A percentile compares a stretch with the other conserved stretches of the same genome.
phyloP scores from a whole-genome alignment of 768 basidiomycete genomes.

The Mrakia frigida region DNA sequence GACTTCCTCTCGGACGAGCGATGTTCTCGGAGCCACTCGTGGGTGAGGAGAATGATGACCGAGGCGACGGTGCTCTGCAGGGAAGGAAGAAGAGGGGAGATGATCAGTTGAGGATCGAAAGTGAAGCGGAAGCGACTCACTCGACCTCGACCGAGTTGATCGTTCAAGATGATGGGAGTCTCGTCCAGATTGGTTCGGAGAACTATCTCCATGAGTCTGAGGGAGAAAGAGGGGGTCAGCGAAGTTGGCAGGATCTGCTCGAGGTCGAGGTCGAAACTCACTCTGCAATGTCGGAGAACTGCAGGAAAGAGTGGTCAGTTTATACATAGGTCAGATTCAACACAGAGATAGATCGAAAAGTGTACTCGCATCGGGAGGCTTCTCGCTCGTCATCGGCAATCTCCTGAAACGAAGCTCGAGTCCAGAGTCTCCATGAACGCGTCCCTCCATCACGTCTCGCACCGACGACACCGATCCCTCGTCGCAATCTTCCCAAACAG shows the following conservation, averaged over 20 bases:
- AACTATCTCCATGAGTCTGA: slow-evolving; percentile 52
- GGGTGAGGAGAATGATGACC: slow-evolving; percentile 75
- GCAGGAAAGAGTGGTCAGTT: no score
- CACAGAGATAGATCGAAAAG: no score
- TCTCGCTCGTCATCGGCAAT: slow-evolving; percentile 89
- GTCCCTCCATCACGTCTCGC: slow-evolving; percentile 72
- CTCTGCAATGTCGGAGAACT: slow-evolving; percentile 37
- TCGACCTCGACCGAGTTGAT: slow-evolving; percentile 64
- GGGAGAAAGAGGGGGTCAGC: not conserved
- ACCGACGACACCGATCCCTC: slow-evolving; percentile 67
- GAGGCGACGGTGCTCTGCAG: slow-evolving; percentile 77
- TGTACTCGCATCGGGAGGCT: slow-evolving; percentile 46
- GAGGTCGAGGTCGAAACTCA: slow-evolving; percentile 6
- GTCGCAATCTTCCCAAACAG: slow-evolving; percentile 88
- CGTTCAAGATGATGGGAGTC: slow-evolving; percentile 80
- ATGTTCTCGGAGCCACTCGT: slow-evolving; percentile 61
- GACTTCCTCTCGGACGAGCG: slow-evolving; percentile 12
- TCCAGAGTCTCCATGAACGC: slow-evolving; percentile 40
- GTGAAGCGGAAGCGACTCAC: not conserved
- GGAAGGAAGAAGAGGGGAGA: not conserved
- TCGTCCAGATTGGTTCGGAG: slow-evolving; percentile 61
- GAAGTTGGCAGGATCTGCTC: not conserved
- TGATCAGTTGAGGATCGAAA: not conserved
- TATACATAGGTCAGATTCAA: no score
- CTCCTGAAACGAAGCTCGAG: slow-evolving; percentile 71